phyloP scores from a whole-genome alignment of 2,329 filamentous ascomycete genomes.

The Diaporthe citri region DNA sequence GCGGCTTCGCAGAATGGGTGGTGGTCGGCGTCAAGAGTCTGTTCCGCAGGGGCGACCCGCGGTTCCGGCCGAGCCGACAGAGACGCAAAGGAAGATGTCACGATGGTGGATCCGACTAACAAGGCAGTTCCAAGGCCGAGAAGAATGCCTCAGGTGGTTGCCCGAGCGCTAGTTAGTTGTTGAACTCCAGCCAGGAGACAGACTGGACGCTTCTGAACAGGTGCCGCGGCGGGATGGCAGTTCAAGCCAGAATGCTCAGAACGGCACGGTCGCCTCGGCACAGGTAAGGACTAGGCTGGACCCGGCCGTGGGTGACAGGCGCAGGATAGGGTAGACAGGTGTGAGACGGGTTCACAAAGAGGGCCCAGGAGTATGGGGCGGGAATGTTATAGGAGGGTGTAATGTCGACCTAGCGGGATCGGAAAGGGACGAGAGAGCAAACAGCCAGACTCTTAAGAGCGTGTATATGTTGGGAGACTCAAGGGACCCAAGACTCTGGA shows the following conservation, averaged over 20 bases:
- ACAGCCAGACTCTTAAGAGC: not conserved
- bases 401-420: constrained; percentile 20
- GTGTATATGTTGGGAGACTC: not conserved
- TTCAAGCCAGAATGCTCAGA: constrained; percentile 11
- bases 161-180: not conserved
- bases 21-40: not conserved
- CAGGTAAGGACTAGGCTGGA: not conserved
- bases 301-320: constrained; percentile 22
- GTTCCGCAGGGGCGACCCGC: not conserved
- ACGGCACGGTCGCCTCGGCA: not conserved
- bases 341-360: constrained; percentile 13
- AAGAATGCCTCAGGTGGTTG: not conserved
- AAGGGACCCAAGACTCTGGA: constrained; percentile 16
- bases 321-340: constrained; percentile 2
- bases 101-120: not conserved
- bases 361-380: constrained; percentile 25
- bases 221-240: not conserved
- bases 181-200: not conserved
- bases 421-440: not conserved
- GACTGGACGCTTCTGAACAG: not conserved
- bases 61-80: not conserved
- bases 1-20: constrained; percentile 4
- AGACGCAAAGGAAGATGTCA: constrained; percentile 9
- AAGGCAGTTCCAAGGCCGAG: not conserved
- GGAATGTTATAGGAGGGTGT: constrained; percentile 15